Evolutionary conservation across 345 rosid species (phyloP).

Genomic region (Hibiscus mutabilis): DNA sequence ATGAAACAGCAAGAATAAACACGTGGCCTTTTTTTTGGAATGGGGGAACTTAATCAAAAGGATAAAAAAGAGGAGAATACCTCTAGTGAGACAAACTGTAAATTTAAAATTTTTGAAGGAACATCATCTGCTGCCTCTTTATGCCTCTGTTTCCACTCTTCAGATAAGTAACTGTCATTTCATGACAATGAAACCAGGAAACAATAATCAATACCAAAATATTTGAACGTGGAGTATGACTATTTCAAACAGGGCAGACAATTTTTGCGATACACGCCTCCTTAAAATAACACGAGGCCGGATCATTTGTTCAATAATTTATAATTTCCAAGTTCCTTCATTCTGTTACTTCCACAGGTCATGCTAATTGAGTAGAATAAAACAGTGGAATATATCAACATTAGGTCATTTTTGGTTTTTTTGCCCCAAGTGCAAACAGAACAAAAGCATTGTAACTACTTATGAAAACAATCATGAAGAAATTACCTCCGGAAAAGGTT

Average conservation of each 20-base stretch:
- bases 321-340: background rate
- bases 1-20: background rate
- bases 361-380: background rate
- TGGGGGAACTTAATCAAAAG: background rate
- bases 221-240: background rate
- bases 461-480: background rate
- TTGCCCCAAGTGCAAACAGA: background rate
- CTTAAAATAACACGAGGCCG: background rate
- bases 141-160: conserved; percentile 94
- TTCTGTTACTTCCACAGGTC: background rate
- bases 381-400: background rate
- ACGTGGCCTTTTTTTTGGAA: background rate
- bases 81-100: conserved; percentile 76
- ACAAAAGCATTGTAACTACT: background rate
- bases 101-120: conserved; percentile 38
- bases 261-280: background rate
- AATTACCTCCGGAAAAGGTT: conserved; percentile 77
- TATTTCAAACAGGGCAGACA: background rate
- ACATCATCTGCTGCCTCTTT: conserved; percentile 34
- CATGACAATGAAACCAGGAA: conserved; percentile 5
- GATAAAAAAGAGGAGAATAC: conserved; percentile 32
- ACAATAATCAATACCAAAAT: background rate
- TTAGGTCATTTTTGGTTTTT: background rate
- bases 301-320: background rate
- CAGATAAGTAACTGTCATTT: conserved; percentile 64